Conservation (phyloP, 139 green algal species). For the Picochlorum sp. region DNA sequence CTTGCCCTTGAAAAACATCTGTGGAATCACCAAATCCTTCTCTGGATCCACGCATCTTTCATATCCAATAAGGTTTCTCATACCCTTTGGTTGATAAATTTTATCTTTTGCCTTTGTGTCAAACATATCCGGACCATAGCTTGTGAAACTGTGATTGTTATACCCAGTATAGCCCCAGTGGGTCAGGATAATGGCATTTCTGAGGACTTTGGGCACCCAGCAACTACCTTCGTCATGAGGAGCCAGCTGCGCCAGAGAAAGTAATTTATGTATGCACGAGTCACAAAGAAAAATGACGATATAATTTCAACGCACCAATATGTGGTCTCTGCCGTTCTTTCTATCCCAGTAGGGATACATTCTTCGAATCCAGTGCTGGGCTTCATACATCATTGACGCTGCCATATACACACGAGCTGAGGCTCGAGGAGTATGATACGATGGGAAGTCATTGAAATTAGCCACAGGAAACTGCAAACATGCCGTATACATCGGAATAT, state of each 20-base stretch:
- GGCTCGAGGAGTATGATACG: conserved; percentile 9
- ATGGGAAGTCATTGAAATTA: conserved; percentile 29
- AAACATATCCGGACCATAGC: conserved; percentile 14
- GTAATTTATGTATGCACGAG: background rate
- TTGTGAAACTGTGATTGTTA: conserved; percentile 8
- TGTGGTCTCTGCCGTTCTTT: conserved; percentile 47
- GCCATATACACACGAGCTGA: background rate
- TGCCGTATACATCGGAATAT: conserved; percentile 36
- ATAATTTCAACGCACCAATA: conserved; percentile 31
- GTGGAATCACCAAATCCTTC: conserved; percentile 41
- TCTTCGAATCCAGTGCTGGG: conserved; percentile 25
- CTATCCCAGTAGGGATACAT: conserved; percentile 49
- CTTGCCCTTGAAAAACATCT: conserved; percentile 25
- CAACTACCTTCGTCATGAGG: conserved; percentile 48
- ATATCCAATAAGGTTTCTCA: conserved; percentile 13
- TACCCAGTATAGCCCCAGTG: conserved; percentile 38
- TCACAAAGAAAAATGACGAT: background rate
- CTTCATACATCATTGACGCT: conserved; percentile 19
- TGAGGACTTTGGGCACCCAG: conserved; percentile 28
- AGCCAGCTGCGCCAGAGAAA: conserved; percentile 10
- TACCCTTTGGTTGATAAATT: conserved; percentile 17
- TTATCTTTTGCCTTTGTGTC: conserved; percentile 10
- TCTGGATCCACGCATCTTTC: conserved; percentile 29
- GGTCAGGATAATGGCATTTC: conserved; percentile 30
- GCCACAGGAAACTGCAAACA: conserved; percentile 41